Percentiles rank a stretch among this genome's conserved stretches.
Evolutionary conservation across 2,329 filamentous ascomycete species (phyloP).

Genomic region (Fusarium pininemorale): DNA sequence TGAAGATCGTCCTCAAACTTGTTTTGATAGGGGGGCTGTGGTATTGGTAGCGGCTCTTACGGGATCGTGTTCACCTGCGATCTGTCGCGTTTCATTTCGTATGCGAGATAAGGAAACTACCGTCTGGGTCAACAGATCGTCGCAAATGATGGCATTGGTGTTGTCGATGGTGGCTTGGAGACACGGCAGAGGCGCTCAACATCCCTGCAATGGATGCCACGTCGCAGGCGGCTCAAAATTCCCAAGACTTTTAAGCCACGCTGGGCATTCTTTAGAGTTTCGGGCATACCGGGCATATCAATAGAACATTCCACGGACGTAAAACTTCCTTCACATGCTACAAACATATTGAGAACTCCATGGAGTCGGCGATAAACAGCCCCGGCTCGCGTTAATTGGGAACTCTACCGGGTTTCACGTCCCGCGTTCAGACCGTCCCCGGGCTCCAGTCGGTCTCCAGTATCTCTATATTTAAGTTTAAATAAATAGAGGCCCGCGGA

Average conservation of each 20-base stretch:
- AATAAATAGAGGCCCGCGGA: not conserved
- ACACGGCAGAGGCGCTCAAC: not conserved
- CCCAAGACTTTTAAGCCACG: not conserved
- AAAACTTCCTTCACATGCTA: not conserved
- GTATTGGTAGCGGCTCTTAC: not conserved
- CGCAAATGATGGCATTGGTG: not conserved
- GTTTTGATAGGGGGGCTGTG: slow-evolving; percentile 9
- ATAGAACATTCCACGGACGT: not conserved
- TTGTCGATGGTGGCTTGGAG: not conserved
- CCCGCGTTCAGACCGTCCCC: not conserved
- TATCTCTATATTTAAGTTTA: not conserved
- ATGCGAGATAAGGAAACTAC: slow-evolving; percentile 9
- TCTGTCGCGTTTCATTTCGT: slow-evolving; percentile 17
- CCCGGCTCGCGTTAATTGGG: not conserved
- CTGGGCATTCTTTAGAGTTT: not conserved
- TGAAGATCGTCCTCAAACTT: slow-evolving; percentile 23
- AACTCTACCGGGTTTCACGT: not conserved
- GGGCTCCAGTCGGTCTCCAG: not conserved
- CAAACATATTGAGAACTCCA: not conserved
- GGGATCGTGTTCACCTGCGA: not conserved
- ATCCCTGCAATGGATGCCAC: not conserved
- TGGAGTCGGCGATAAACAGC: not conserved
- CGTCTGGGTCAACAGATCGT: not conserved
- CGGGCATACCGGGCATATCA: not conserved
- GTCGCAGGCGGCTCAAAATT: not conserved